Conservation (phyloP, 495 filamentous ascomycete genomes). For the Penicillium canescens region DNA sequence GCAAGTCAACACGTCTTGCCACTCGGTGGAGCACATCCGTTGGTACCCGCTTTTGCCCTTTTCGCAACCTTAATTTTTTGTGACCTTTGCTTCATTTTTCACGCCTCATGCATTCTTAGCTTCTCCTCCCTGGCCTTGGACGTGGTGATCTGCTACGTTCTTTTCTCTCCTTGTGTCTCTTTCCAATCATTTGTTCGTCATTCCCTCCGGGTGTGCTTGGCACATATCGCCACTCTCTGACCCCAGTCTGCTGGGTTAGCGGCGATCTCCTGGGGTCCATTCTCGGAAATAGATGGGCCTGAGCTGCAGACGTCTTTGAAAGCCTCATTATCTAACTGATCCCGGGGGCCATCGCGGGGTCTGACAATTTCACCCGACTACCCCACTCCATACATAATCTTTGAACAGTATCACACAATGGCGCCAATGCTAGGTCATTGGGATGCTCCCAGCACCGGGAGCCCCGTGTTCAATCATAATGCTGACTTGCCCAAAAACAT, state of each 20-base stretch:
- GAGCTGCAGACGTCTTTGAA: background rate
- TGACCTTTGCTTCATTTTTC: slow-evolving; percentile 8
- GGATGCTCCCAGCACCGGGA: slow-evolving; percentile 10
- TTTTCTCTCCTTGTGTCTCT: background rate
- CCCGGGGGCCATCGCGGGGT: background rate
- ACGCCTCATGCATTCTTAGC: slow-evolving; percentile 18
- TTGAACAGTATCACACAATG: slow-evolving; percentile 20
- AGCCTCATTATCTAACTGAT: background rate
- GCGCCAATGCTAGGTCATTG: slow-evolving; percentile 37
- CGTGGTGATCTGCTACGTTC: slow-evolving; percentile 4
- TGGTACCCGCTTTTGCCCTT: slow-evolving; percentile 32
- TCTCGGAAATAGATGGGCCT: background rate
- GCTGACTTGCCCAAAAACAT: slow-evolving; percentile 45
- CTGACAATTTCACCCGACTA: background rate
- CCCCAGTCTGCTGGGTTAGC: background rate
- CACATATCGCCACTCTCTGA: background rate
- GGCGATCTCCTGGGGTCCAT: background rate
- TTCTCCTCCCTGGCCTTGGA: background rate
- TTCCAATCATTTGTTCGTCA: background rate
- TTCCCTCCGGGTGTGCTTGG: background rate
- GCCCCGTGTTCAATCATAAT: background rate
- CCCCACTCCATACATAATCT: slow-evolving; percentile 1
- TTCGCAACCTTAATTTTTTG: slow-evolving; percentile 25
- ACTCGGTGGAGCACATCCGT: slow-evolving; percentile 22
- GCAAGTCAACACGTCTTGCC: background rate